Percentiles rank a stretch among this genome's conserved stretches.
These are phyloP conservation scores for Komagataella mondaviorum DNA, from an alignment of 805 yeast species.

Conservation along the genomic window DNA sequence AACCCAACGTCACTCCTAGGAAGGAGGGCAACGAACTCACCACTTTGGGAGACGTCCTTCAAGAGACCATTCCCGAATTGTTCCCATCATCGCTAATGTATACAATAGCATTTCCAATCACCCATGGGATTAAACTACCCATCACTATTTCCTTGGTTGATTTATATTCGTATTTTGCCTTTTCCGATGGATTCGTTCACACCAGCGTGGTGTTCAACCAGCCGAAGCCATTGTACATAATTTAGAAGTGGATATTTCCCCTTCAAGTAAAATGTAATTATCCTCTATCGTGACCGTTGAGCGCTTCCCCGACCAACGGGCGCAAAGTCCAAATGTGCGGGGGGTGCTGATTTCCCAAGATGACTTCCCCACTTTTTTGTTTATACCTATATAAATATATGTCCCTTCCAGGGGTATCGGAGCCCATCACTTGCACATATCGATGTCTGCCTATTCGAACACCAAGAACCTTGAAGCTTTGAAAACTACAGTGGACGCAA, in stretches of 20 bases:
- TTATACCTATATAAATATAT: no score
- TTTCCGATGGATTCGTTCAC: conserved; percentile 58
- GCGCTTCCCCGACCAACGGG: no score
- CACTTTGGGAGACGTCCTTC: conserved; percentile 27
- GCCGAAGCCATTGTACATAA: conserved; percentile 1
- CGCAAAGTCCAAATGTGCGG: no score
- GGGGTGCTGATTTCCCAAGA: no score
- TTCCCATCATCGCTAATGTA: conserved; percentile 25
- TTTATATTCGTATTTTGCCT: conserved; percentile 29
- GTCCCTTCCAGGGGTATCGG: no score
- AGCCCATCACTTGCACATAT: no score
- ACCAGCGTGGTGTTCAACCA: conserved; percentile 23
- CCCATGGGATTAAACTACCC: conserved; percentile 45
- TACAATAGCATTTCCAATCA: conserved; percentile 26
- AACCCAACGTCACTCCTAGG: conserved; percentile 13
- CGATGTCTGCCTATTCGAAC: no score
- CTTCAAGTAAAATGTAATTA: neutral
- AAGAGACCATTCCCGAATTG: conserved; percentile 26
- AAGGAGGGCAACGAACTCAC: conserved; percentile 3
- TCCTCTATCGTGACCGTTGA: neutral
- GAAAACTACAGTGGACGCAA: no score
- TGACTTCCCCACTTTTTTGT: no score
- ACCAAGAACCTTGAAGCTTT: no score
- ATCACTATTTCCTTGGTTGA: conserved; percentile 28
- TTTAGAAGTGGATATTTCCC: neutral